A percentile compares a stretch with the other conserved stretches of the same genome.
These are phyloP conservation scores for Neolentinus lepideus DNA, from an alignment of 1,284 basidiomycete species.

Conservation along the genomic window DNA sequence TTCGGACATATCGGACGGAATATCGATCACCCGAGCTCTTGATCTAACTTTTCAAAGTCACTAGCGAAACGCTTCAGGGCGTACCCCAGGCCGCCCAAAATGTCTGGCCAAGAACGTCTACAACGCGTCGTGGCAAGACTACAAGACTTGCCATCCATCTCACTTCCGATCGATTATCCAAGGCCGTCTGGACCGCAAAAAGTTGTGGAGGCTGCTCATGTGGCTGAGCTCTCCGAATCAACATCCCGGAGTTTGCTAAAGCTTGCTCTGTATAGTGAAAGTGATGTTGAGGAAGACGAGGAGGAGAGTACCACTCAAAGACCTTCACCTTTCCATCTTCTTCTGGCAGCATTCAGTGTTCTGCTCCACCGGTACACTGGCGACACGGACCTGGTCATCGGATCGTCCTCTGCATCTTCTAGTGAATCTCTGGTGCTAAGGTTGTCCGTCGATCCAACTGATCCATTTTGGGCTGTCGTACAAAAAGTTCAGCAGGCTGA, in stretches of 20 bases:
- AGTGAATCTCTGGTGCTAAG: constrained; percentile 82
- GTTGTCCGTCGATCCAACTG: constrained; percentile 78
- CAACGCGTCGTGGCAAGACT: constrained; percentile 52
- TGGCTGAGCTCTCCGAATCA: constrained; percentile 58
- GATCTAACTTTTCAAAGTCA: no score
- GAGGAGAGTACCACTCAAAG: constrained; percentile 30
- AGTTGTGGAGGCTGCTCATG: constrained; percentile 74
- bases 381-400: constrained; percentile 92
- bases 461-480: constrained; percentile 93
- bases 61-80: not conserved
- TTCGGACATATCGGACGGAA: no score
- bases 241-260: constrained; percentile 69
- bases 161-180: constrained; percentile 95
- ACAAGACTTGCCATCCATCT: constrained; percentile 82
- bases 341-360: constrained; percentile 87
- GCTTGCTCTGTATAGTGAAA: constrained; percentile 66
- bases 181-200: constrained; percentile 69
- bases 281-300: constrained; percentile 42
- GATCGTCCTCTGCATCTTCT: constrained; percentile 78
- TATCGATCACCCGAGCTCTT: no score
- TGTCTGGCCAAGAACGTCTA: constrained; percentile 31
- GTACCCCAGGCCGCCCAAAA: constrained; percentile 11
- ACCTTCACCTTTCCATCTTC: constrained; percentile 87
- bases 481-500: constrained; percentile 81
- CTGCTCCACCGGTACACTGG: constrained; percentile 94